A percentile compares a stretch with the other conserved stretches of the same genome.
Evolutionary conservation across 1,284 basidiomycete species (phyloP).

Genomic region (Tausonia pullulans): DNA sequence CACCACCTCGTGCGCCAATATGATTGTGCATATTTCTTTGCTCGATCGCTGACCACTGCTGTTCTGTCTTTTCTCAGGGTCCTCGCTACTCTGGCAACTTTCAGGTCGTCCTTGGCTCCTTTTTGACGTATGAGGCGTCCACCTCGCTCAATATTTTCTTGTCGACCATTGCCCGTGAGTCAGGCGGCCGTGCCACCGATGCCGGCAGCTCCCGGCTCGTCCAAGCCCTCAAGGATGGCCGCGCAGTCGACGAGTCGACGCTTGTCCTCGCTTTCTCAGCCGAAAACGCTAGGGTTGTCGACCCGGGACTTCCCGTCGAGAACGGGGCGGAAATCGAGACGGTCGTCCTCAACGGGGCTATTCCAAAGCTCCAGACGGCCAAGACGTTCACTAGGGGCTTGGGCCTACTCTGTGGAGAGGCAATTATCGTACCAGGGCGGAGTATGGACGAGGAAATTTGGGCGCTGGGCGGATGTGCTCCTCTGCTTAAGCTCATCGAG

Average conservation of each 20-base stretch:
- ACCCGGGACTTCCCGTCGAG: not conserved
- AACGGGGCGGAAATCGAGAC: slow-evolving; percentile 5
- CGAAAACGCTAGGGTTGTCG: slow-evolving; percentile 21
- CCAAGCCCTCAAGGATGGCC: slow-evolving; percentile 31
- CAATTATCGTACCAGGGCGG: not conserved
- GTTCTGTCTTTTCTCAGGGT: slow-evolving; percentile 21
- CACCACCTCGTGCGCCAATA: slow-evolving; percentile 6
- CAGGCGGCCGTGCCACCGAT: slow-evolving; percentile 22
- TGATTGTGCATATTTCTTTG: not conserved
- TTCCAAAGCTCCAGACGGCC: slow-evolving; percentile 8
- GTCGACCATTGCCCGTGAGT: slow-evolving; percentile 24
- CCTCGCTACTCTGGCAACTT: slow-evolving; percentile 34
- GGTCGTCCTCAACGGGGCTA: slow-evolving; percentile 8
- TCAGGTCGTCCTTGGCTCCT: slow-evolving; percentile 33
- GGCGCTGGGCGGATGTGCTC: slow-evolving; percentile 69
- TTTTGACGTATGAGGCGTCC: slow-evolving; percentile 35
- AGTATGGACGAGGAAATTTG: slow-evolving; percentile 67
- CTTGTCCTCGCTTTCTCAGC: slow-evolving; percentile 30
- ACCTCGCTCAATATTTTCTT: slow-evolving; percentile 35
- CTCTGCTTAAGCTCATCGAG: slow-evolving; percentile 65
- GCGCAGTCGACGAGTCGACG: slow-evolving; percentile 30
- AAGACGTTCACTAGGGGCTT: slow-evolving; percentile 3
- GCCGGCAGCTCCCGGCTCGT: slow-evolving; percentile 30
- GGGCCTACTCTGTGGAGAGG: slow-evolving; percentile 10
- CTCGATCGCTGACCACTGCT: not conserved